Evolutionary conservation across 495 filamentous ascomycete species (phyloP).

Genomic region (Aspergillus carlsbadensis): DNA sequence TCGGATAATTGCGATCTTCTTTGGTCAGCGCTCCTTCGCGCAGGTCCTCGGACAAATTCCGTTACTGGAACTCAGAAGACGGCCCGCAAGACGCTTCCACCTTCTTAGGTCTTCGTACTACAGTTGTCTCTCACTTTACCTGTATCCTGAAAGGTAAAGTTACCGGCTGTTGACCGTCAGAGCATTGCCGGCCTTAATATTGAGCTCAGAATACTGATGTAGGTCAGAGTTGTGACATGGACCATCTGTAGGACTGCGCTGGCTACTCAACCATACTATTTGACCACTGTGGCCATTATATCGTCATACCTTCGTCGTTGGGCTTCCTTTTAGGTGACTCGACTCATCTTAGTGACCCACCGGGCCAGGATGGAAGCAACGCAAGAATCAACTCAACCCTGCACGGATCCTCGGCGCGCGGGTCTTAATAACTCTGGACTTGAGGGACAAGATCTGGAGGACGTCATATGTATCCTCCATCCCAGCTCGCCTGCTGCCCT

Average conservation of each 20-base stretch:
- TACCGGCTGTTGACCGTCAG: not conserved
- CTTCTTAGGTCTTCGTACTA: not conserved
- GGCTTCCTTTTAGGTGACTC: not conserved
- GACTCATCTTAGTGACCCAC: not conserved
- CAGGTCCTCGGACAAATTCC: not conserved
- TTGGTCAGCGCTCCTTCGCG: not conserved
- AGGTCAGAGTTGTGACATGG: slow-evolving; percentile 16
- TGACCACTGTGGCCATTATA: not conserved
- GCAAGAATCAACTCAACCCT: slow-evolving; percentile 75
- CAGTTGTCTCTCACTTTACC: not conserved
- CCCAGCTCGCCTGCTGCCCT: slow-evolving; percentile 72
- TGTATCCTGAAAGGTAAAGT: slow-evolving; percentile 8
- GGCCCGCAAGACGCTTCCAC: not conserved
- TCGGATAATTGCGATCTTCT: not conserved
- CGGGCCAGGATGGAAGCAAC: slow-evolving; percentile 46
- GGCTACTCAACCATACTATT: slow-evolving; percentile 14
- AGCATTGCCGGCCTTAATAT: not conserved
- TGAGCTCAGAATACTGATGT: slow-evolving; percentile 15
- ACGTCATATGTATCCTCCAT: slow-evolving; percentile 86
- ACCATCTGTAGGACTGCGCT: slow-evolving; percentile 18
- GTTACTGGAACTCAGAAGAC: not conserved
- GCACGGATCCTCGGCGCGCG: slow-evolving; percentile 73
- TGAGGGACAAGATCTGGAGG: slow-evolving; percentile 74
- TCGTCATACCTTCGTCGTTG: slow-evolving; percentile 7
- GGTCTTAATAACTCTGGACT: slow-evolving; percentile 76